phyloP scores from a whole-genome alignment of 257 asterid species.

The Lycium barbarum region DNA sequence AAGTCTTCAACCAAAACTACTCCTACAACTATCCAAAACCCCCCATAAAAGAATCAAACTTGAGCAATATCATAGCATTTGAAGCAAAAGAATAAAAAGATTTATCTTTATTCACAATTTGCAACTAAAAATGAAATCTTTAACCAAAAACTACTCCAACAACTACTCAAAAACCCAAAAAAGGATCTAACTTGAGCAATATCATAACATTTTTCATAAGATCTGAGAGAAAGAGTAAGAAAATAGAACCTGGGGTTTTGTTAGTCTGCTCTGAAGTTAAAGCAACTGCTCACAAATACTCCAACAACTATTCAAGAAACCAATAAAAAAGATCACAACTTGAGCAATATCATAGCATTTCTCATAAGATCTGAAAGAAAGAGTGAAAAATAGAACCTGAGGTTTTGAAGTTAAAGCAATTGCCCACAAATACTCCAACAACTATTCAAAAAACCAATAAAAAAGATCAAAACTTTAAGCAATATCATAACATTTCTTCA shows the following conservation, averaged over 20 bases:
- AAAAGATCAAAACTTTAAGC: slow-evolving; percentile 31
- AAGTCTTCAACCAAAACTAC: not conserved
- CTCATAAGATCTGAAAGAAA: slow-evolving; percentile 25
- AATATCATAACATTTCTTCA: not conserved
- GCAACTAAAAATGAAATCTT: not conserved
- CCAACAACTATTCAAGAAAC: not conserved
- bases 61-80: slow-evolving; percentile 20
- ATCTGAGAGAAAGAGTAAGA: slow-evolving; percentile 29
- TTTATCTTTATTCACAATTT: no score
- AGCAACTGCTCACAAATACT: slow-evolving; percentile 18
- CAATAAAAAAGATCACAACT: slow-evolving; percentile 29
- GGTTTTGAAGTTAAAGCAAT: slow-evolving; percentile 28
- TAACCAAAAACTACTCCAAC: not conserved
- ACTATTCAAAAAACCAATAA: not conserved
- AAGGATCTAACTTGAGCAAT: slow-evolving; percentile 31
- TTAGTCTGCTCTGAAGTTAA: slow-evolving; percentile 28
- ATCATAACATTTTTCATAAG: not conserved
- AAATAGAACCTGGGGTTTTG: slow-evolving; percentile 41
- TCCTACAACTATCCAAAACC: not conserved
- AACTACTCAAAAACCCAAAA: not conserved
- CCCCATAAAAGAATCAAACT: slow-evolving; percentile 32
- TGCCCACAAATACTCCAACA: not conserved
- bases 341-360: slow-evolving; percentile 20
- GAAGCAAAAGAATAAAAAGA: no score
- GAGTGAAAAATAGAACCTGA: slow-evolving; percentile 42